phyloP scores from a whole-genome alignment of 768 basidiomycete species.

The Boletus eberwhitei region DNA sequence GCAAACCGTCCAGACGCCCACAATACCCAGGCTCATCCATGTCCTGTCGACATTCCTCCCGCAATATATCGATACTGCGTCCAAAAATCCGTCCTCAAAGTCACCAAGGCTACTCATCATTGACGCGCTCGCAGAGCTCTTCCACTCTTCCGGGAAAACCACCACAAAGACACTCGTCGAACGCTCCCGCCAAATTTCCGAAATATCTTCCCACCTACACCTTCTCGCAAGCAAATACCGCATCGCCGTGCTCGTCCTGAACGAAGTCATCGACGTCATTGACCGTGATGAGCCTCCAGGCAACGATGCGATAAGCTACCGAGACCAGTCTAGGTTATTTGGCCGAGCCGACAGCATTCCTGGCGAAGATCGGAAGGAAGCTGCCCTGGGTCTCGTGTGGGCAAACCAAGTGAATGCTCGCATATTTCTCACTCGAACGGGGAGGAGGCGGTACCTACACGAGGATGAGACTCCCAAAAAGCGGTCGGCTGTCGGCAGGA shows the following conservation, averaged over 20 bases:
- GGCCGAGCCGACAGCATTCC: conserved; percentile 56
- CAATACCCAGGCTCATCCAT: conserved; percentile 51
- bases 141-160: conserved; percentile 62
- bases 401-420: conserved; percentile 88
- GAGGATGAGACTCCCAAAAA: conserved; percentile 32
- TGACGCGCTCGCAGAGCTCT: conserved; percentile 85
- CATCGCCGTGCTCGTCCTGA: conserved; percentile 79
- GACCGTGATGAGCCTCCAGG: conserved; percentile 26
- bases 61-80: conserved; percentile 39
- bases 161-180: conserved; percentile 62
- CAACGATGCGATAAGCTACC: conserved; percentile 49
- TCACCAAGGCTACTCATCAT: conserved; percentile 81
- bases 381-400: conserved; percentile 86
- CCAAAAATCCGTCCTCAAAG: conserved; percentile 33
- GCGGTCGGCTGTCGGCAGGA: conserved; percentile 13
- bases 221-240: conserved; percentile 57
- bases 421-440: conserved; percentile 78
- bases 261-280: conserved; percentile 86
- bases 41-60: conserved; percentile 57
- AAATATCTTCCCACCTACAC: conserved; percentile 71
- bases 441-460: conserved; percentile 56
- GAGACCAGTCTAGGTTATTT: conserved; percentile 76
- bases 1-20: conserved; percentile 57
- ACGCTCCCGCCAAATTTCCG: conserved; percentile 66
- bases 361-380: conserved; percentile 68